Evolutionary conservation across 1,284 basidiomycete genomes (phyloP), one percentile per base, ranked within the genome.

Genomic region (Leccinum pallidistipes): DNA sequence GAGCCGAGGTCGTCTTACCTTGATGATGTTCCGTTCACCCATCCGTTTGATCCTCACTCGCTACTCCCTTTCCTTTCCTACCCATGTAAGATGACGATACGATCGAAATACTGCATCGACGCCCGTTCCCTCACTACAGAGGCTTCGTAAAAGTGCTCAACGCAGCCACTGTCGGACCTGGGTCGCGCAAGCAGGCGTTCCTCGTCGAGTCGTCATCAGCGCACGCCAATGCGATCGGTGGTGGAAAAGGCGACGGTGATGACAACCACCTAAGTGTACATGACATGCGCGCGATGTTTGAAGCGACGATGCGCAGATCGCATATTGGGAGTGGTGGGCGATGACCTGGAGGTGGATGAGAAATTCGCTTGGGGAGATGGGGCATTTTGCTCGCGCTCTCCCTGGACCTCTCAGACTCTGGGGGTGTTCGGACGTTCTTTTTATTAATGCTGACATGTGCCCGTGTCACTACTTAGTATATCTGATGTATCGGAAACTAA

Each of bases 61-160:
- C 10, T 3, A 32, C 10, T n/a, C 31, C 47, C 50, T 18, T 18
- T 9, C 5, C 29, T 5, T 10, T 5, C 18, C 14, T 40, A 0
- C 43, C 10, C 7, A 14, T 27, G 3, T 50, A 6, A 14, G 38
- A 38, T 16, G 14, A 0, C 7, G 5, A 18, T 1, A 43, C 9
- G 16, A 32, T 32, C 31, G 31, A 32, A 32, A 24, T 7, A 24
- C 47, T 21, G 34, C 14, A 43, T 43, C n/a, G 10, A 40, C 40
- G 40, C 40, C n/a, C 8, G n/a, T 43, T 18, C 21, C 14, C 12
- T 49, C 12, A 14, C 21, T 40, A 21, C 49, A 75, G 72, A 6
- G 69, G 72, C 1, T 47, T 75, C 1, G 64, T 74, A 53, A 74
- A 63, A 62, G 72, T 55, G 29, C 45, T 73, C 24, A 53, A 58